Conservation (phyloP, 2,329 filamentous ascomycete genomes). For the Neobulgaria alba region DNA sequence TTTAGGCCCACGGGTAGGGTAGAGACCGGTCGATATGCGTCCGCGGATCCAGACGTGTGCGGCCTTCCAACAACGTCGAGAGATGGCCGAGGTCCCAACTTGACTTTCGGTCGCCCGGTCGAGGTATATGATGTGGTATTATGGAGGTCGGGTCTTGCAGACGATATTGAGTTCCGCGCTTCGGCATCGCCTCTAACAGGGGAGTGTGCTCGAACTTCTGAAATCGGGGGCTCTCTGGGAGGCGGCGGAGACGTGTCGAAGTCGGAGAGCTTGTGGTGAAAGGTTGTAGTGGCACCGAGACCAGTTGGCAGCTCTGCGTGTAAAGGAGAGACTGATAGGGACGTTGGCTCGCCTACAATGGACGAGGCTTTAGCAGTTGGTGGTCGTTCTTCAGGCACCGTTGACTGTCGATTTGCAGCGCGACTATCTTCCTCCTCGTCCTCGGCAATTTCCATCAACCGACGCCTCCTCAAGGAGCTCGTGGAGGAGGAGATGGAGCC, state of each 20-base stretch:
- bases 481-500: slow-evolving; percentile 79
- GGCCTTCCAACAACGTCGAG: slow-evolving; percentile 54
- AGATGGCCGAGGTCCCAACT: slow-evolving; percentile 79
- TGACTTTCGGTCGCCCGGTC: slow-evolving; percentile 69
- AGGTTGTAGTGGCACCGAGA: slow-evolving; percentile 10
- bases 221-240: slow-evolving; percentile 11
- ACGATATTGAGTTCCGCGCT: slow-evolving; percentile 37
- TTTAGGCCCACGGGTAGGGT: slow-evolving; percentile 76
- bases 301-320: slow-evolving; percentile 10
- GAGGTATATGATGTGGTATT: slow-evolving; percentile 38
- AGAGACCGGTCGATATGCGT: slow-evolving; percentile 62
- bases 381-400: slow-evolving; percentile 38
- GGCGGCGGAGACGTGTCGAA: slow-evolving; percentile 8
- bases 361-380: slow-evolving; percentile 22
- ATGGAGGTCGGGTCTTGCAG: slow-evolving; percentile 42
- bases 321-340: slow-evolving; percentile 8
- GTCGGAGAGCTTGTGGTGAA: slow-evolving; percentile 12
- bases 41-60: slow-evolving; percentile 49
- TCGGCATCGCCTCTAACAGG: slow-evolving; percentile 18
- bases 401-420: slow-evolving; percentile 45
- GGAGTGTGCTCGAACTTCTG: slow-evolving; percentile 14
- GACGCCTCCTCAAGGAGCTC: slow-evolving; percentile 66
- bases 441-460: slow-evolving; percentile 89
- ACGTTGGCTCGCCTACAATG: slow-evolving; percentile 8
- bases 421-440: slow-evolving; percentile 60